A percentile compares a stretch with the other conserved stretches of the same genome.
Conservation (phyloP, 225 moss, liverwort and hornwort species). For the Ulota crispa region DNA sequence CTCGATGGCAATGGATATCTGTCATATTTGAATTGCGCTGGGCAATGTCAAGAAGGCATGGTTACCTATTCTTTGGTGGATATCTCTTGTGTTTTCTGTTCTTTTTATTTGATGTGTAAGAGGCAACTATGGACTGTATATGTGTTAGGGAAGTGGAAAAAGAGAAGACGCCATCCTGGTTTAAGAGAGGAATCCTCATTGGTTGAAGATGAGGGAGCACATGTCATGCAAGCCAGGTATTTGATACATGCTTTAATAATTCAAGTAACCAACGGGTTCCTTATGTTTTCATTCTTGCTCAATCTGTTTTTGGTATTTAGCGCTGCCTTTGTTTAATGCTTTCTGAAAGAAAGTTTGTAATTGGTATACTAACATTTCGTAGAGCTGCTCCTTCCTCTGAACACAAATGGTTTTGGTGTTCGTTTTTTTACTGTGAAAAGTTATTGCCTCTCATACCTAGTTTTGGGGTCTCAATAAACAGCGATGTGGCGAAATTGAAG, state of each 20-base stretch:
- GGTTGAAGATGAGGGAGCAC: constrained; percentile 17
- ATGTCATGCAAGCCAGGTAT: constrained; percentile 37
- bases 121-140: background rate
- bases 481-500: constrained; percentile 43
- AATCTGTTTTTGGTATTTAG: background rate
- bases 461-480: constrained; percentile 13
- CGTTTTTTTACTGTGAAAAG: background rate
- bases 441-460: background rate
- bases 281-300: background rate
- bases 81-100: background rate
- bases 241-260: background rate
- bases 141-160: constrained; percentile 32
- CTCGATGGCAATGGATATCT: background rate
- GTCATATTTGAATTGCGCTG: background rate
- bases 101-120: background rate
- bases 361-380: background rate
- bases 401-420: background rate
- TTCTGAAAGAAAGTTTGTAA: background rate
- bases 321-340: background rate
- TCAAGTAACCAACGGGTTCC: background rate
- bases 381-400: no score
- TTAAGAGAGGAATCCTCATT: constrained; percentile 22
- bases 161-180: constrained; percentile 37
- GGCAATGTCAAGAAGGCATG: background rate
- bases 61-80: background rate